These are phyloP conservation scores for Fusarium solani-melongenae DNA, from an alignment of 2,329 filamentous ascomycete species.

Conservation along the genomic window DNA sequence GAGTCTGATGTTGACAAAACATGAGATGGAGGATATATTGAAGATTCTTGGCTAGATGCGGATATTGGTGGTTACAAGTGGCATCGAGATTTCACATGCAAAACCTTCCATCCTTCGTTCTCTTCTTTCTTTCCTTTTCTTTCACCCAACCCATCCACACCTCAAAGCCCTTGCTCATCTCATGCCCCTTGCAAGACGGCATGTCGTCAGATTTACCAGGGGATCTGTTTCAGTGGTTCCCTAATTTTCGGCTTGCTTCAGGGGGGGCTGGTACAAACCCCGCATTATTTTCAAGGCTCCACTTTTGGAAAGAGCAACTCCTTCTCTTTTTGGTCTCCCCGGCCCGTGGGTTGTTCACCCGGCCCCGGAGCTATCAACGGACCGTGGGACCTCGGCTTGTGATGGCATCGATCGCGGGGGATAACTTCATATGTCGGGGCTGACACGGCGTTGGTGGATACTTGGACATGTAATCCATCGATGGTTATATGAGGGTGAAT, in stretches of 20 bases:
- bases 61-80: not conserved
- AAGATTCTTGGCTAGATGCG: not conserved
- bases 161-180: not conserved
- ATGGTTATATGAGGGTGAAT: not conserved
- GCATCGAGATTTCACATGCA: not conserved
- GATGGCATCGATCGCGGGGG: constrained; percentile 26
- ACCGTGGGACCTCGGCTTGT: constrained; percentile 36
- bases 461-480: not conserved
- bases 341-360: not conserved
- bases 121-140: not conserved
- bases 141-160: not conserved
- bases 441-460: not conserved
- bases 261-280: not conserved
- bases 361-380: not conserved
- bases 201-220: not conserved
- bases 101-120: not conserved
- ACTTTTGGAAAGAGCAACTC: not conserved
- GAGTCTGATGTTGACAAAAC: not conserved
- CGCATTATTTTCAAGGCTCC: not conserved
- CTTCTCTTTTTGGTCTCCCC: not conserved
- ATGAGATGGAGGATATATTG: not conserved
- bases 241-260: not conserved
- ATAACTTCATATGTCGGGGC: not conserved
- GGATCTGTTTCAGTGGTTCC: not conserved
- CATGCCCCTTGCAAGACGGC: not conserved